Base-by-base conservation (phyloP, 495 filamentous ascomycete genomes). In the Talaromyces ruber region DNA sequence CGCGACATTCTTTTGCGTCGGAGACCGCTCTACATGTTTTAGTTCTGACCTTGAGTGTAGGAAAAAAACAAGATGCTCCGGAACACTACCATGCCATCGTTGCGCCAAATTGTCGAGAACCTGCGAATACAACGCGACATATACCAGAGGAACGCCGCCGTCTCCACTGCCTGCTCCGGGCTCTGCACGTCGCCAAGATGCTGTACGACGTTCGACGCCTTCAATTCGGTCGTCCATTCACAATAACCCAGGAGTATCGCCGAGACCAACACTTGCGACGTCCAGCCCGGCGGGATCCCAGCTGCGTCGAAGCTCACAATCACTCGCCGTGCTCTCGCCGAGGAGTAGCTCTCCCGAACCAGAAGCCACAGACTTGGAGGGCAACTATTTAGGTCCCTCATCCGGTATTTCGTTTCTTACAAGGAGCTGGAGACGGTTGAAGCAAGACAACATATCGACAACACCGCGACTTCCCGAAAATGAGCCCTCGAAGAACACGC, bases 321-420 rank as follows among this genome's bases (percentile, higher is more conserved):
- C 59, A 24, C 39, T 60, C 6, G 64, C 64, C 7, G 37, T 64
- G 16, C 70, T 71, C 6, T 60, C 63, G 12, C 76, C 59, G 25
- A 52, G 59, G 39, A 59, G 74, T 2, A 73, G 72, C 37, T 79
- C 78, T 3, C 78, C 78, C 0, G 78, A 79, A 64, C 74, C 75
- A 2, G 75, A 73, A 1, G 74, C 70, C 1, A 79, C 75, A 11
- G 78, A 80, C 32, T 72, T 79, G 30, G 76, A 80, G 54, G 78
- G 78, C 9, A 78, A 80, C 39, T 79, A 79, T 37, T 64, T 79
- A 6, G 78, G 77, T 2, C 78, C 78, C 28, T 67, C 78, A 1
- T 80, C 78, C 0, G 76, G 76, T 0, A 67, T 80, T 5, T 78
- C 78, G 3, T 80, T 80, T 39, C 68, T 80, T 39, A 77, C 78